Evolutionary conservation across 2,329 filamentous ascomycete species (phyloP), one percentile per base, ranked within the genome.

Genomic region (Penicillium verrucosum): DNA sequence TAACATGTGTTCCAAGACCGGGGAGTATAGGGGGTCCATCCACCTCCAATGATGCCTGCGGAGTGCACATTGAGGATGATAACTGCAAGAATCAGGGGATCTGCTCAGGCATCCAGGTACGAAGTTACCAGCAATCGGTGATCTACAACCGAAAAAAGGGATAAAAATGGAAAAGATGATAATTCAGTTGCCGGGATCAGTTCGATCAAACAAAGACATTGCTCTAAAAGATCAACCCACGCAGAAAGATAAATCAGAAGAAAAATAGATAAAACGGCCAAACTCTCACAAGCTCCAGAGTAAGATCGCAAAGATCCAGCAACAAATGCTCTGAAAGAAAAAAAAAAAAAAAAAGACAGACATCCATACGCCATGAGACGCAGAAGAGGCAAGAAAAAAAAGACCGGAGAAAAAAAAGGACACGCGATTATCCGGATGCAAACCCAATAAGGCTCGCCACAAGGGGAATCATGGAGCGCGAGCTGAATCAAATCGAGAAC

Each of bases 311-410:
- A 46, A 32, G 41, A 55, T 52, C 41, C 16, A 42, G 27, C 11
- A 16, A 51, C 45, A 18, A 57, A 50, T 27, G 36, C 42, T 56
- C 41, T 41, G 27, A 23, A 45, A 18, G 54, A 60, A 49, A 55
- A 60, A 60, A 48, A 60, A 47, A 47, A 55, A 60, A 49, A 55
- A 60, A 60, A 48, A 61, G 41, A 60, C 32, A 50, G 54, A 38
- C 53, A 55, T 52, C 34, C 54, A 52, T 56, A 46, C 54, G 51
- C 54, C 44, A 47, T 54, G 50, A 53, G 50, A 58, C 45, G 56
- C 36, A 49, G 52, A 56, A 41, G 55, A 44, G 54, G 53, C 32
- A 52, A 42, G 21, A 45, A 50, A 38, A 50, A 38, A 50, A 32
- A 25, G 32, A 51, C 57, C 34, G 41, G 34, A 51, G 43, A 57